A percentile compares a stretch with the other conserved stretches of the same genome.
Evolutionary conservation across 1,284 basidiomycete species (phyloP).

Genomic region (Puccinia novopanici): DNA sequence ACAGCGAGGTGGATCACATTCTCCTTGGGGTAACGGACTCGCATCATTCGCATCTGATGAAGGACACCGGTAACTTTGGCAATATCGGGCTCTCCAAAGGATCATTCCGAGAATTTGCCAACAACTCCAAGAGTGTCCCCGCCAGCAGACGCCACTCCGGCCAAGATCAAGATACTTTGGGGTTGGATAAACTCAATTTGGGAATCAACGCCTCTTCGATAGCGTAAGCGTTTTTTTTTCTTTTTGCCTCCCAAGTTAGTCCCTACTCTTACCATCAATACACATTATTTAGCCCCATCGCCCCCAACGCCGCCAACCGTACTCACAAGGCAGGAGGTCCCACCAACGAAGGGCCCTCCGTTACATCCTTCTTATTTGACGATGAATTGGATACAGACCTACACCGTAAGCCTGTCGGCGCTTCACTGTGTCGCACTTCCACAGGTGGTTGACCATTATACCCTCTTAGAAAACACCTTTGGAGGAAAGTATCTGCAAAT

Average conservation of each 20-base stretch:
- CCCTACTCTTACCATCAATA: neutral
- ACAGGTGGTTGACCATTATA: constrained; percentile 51
- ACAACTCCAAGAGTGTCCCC: constrained; percentile 50
- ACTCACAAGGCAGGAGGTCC: constrained; percentile 26
- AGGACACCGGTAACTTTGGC: constrained; percentile 28
- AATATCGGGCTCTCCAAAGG: constrained; percentile 34
- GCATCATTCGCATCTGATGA: constrained; percentile 3
- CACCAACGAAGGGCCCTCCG: constrained; percentile 46
- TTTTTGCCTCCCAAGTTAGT: neutral
- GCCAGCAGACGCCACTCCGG: constrained; percentile 49
- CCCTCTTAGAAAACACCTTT: constrained; percentile 67
- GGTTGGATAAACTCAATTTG: constrained; percentile 37
- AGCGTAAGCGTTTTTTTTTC: neutral
- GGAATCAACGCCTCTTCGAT: constrained; percentile 24
- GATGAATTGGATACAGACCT: constrained; percentile 86
- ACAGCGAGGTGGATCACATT: constrained; percentile 39
- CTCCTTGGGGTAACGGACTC: neutral
- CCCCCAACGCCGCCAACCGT: constrained; percentile 35
- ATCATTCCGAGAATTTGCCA: constrained; percentile 45
- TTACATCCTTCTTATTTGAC: constrained; percentile 72
- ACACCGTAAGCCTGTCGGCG: constrained; percentile 82
- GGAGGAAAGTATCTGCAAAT: constrained; percentile 82
- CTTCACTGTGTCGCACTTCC: too few relatives aligned
- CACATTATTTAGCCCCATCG: constrained; percentile 14
- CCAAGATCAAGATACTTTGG: constrained; percentile 33